These are phyloP conservation scores for Coniochaeta hoffmannii DNA, from an alignment of 2,329 filamentous ascomycete species.

Conservation along the genomic window DNA sequence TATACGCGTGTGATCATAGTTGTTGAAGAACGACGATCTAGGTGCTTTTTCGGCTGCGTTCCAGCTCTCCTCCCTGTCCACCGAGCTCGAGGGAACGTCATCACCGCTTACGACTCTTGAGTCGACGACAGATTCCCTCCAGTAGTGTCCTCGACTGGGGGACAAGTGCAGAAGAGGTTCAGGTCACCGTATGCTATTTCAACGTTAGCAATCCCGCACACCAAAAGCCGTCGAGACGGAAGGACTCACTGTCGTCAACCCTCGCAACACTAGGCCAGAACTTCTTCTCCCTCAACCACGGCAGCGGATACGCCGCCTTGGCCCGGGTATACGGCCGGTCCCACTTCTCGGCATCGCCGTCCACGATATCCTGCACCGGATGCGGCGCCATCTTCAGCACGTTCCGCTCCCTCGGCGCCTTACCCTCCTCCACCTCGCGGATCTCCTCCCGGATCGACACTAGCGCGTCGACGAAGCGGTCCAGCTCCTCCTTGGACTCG, in stretches of 20 bases:
- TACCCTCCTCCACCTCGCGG: constrained; percentile 70
- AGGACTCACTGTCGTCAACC: constrained; percentile 72
- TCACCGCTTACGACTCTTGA: neutral
- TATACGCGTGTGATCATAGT: neutral
- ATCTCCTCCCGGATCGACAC: constrained; percentile 85
- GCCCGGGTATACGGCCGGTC: constrained; percentile 73
- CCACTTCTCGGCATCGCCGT: constrained; percentile 60
- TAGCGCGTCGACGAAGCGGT: constrained; percentile 85
- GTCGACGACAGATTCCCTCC: constrained; percentile 14
- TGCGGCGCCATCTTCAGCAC: constrained; percentile 88
- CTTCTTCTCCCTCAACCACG: constrained; percentile 87
- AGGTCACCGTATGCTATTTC: constrained; percentile 72
- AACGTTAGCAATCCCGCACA: constrained; percentile 8
- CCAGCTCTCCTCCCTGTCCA: neutral
- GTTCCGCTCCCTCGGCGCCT: constrained; percentile 67
- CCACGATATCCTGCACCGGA: constrained; percentile 71
- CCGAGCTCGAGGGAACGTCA: too few species aligned
- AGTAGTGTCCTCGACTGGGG: constrained; percentile 64
- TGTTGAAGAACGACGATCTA: neutral
- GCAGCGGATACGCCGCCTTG: constrained; percentile 78
- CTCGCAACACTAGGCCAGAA: constrained; percentile 89
- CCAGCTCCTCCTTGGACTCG: constrained; percentile 85
- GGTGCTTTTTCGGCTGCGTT: neutral
- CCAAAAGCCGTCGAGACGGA: neutral
- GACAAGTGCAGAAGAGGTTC: constrained; percentile 93